A percentile compares a stretch with the other conserved stretches of the same genome.
phyloP scores from a whole-genome alignment of 2,329 filamentous ascomycete species.

The Decorospora gaudefroyi region DNA sequence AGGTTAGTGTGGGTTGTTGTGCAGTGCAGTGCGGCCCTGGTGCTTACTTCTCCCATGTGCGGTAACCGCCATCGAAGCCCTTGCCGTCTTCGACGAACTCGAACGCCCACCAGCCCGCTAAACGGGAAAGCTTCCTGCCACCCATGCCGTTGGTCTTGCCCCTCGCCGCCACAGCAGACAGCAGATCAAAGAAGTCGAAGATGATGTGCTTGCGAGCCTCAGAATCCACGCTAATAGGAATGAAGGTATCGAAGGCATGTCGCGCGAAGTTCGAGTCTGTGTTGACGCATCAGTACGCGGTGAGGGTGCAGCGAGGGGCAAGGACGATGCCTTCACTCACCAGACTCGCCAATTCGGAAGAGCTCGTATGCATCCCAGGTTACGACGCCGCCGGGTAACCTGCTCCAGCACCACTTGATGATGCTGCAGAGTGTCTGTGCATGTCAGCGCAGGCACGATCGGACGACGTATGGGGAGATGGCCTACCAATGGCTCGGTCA shows the following conservation, averaged over 20 bases:
- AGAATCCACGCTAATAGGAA: conserved; percentile 89
- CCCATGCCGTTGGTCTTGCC: conserved; percentile 92
- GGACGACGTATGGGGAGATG: neutral
- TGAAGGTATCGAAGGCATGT: conserved; percentile 94
- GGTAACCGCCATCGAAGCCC: conserved; percentile 94
- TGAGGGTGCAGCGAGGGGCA: conserved; percentile 1
- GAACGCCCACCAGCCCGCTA: conserved; percentile 99
- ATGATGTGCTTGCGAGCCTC: conserved; percentile 85
- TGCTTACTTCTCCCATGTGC: conserved; percentile 76
- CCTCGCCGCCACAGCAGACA: conserved; percentile 88
- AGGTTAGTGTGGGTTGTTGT: conserved; percentile 33
- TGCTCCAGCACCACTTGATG: conserved; percentile 98
- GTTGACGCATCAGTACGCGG: conserved; percentile 24
- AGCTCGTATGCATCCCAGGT: conserved; percentile 97
- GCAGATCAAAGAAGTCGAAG: conserved; percentile 92
- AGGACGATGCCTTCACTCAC: conserved; percentile 55
- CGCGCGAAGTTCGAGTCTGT: conserved; percentile 90
- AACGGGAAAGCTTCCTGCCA: conserved; percentile 88
- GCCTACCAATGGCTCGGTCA: conserved; percentile 90
- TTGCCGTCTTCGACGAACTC: conserved; percentile 84
- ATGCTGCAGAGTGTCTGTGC: conserved; percentile 85
- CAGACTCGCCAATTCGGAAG: conserved; percentile 91
- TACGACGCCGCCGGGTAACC: conserved; percentile 86
- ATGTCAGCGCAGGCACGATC: conserved; percentile 21
- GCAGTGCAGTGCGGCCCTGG: neutral